A percentile compares a stretch with the other conserved stretches of the same genome.
Conservation (phyloP, 345 rosid species). For the Rhodomyrtus tomentosa region DNA sequence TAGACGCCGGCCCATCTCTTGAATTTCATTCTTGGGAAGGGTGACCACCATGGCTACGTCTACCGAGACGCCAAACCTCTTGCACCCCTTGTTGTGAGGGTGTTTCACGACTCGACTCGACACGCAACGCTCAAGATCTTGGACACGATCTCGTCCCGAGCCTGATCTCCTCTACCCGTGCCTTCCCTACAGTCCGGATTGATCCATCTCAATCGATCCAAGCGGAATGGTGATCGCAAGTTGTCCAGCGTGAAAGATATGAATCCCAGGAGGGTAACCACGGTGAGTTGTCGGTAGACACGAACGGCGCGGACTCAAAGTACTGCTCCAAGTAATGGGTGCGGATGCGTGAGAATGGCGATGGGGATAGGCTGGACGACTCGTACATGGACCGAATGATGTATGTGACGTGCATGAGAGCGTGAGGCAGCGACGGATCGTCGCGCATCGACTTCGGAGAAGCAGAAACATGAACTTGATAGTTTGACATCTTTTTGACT, state of each 20-base stretch:
- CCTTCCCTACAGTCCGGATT: not conserved
- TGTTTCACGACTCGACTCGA: not conserved
- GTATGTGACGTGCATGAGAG: not conserved
- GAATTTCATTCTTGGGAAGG: not conserved
- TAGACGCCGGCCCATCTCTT: not conserved
- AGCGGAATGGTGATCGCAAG: not conserved
- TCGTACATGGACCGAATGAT: not conserved
- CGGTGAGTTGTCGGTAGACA: not conserved
- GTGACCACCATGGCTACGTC: not conserved
- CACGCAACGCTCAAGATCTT: not conserved
- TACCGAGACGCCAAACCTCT: not conserved
- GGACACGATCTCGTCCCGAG: not conserved
- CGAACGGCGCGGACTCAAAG: not conserved
- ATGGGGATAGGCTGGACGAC: not conserved
- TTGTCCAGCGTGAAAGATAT: not conserved
- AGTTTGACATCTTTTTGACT: not conserved
- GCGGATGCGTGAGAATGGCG: not conserved
- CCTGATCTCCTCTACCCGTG: not conserved
- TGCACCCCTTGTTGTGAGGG: not conserved
- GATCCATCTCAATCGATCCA: not conserved
- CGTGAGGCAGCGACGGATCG: not conserved
- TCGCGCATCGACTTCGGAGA: not conserved
- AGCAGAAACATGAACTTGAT: not conserved
- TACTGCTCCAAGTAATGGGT: not conserved
- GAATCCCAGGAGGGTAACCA: not conserved